Evolutionary conservation across 495 filamentous ascomycete species (phyloP).

Genomic region (Podospora pseudopauciseta): DNA sequence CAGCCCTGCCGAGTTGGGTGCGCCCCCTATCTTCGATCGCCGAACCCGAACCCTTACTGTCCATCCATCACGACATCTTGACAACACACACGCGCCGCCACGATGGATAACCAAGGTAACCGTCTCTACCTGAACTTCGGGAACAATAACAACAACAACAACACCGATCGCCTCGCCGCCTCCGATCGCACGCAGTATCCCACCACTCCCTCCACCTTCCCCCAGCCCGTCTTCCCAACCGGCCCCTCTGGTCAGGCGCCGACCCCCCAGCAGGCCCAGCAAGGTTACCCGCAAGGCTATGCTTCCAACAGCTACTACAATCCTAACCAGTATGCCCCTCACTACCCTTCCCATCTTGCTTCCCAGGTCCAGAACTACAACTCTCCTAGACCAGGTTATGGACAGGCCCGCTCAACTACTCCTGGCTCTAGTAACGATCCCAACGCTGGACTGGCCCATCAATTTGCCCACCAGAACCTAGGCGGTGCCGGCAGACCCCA

Average conservation of each 20-base stretch:
- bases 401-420: slow-evolving; percentile 57
- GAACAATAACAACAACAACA: slow-evolving; percentile 65
- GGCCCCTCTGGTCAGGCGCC: slow-evolving; percentile 29
- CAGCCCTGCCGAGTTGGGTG: background rate
- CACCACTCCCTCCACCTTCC: slow-evolving; percentile 94
- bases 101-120: slow-evolving; percentile 54
- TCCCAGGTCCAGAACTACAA: slow-evolving; percentile 30
- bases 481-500: slow-evolving; percentile 62
- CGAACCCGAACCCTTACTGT: background rate
- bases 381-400: slow-evolving; percentile 40
- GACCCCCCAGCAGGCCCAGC: slow-evolving; percentile 36
- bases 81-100: slow-evolving; percentile 20
- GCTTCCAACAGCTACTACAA: slow-evolving; percentile 32
- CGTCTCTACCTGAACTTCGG: slow-evolving; percentile 71
- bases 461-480: slow-evolving; percentile 96
- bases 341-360: slow-evolving; percentile 34
- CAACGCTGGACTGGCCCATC: slow-evolving; percentile 84
- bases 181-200: slow-evolving; percentile 78
- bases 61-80: background rate
- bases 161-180: slow-evolving; percentile 60
- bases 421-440: slow-evolving; percentile 58
- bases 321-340: slow-evolving; percentile 37
- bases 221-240: slow-evolving; percentile 71
- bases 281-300: slow-evolving; percentile 36
- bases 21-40: background rate